phyloP scores from a whole-genome alignment of 768 basidiomycete genomes.

The Serendipita sp. region DNA sequence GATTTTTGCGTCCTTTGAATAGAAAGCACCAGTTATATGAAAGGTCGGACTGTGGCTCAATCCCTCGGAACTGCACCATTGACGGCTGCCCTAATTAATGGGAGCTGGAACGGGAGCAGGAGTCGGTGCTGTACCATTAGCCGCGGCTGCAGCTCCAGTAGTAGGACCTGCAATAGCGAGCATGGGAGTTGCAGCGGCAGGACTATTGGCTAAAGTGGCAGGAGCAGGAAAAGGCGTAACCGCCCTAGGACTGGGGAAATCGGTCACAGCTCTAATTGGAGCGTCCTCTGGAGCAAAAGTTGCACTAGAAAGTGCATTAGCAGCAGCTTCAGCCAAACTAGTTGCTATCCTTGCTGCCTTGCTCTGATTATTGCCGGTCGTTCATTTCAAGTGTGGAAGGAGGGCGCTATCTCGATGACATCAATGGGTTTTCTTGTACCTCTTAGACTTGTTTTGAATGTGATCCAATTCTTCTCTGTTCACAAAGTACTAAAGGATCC shows the following conservation, averaged over 20 bases:
- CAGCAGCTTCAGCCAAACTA: no score
- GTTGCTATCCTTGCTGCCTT: no score
- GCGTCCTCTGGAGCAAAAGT: no score
- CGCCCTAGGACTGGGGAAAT: no score
- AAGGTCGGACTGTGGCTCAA: conserved; percentile 13
- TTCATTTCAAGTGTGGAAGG: no score
- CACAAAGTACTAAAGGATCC: not conserved
- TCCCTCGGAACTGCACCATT: conserved; percentile 6
- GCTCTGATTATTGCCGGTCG: no score
- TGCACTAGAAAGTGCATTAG: no score
- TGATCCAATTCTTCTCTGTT: not conserved
- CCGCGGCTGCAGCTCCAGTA: not conserved
- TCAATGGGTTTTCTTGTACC: not conserved
- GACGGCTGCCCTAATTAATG: not conserved
- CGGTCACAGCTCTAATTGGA: no score
- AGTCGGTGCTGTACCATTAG: not conserved
- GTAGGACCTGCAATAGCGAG: not conserved
- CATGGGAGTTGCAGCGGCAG: not conserved
- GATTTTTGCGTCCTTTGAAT: no score
- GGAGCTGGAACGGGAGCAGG: not conserved
- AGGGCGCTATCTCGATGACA: not conserved
- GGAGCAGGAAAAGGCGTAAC: no score
- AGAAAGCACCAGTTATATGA: no score
- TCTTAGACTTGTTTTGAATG: not conserved
- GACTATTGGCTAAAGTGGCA: not conserved